Evolutionary conservation across 2,329 filamentous ascomycete genomes (phyloP).

Genomic region (Beauveria brongniartii): DNA sequence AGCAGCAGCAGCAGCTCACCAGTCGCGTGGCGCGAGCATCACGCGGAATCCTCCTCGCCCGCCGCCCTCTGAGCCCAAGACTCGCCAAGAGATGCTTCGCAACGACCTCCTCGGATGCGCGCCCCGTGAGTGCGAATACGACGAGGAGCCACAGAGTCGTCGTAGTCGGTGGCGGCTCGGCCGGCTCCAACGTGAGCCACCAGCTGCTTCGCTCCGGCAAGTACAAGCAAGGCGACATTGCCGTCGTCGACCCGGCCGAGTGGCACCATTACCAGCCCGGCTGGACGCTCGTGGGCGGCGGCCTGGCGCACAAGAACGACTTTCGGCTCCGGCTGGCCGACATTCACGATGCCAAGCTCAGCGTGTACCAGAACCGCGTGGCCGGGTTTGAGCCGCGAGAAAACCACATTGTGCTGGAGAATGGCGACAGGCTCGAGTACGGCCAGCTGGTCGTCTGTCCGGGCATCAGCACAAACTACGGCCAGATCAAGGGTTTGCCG

Average conservation of each 20-base stretch:
- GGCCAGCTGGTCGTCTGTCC: constrained; percentile 58
- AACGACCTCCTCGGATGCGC: neutral
- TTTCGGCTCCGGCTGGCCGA: constrained; percentile 41
- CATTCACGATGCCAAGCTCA: constrained; percentile 50
- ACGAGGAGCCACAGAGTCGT: constrained; percentile 49
- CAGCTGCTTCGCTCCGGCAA: constrained; percentile 54
- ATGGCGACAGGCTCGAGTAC: constrained; percentile 49
- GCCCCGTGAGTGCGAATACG: neutral
- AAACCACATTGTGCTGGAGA: constrained; percentile 46
- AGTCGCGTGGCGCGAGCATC: neutral
- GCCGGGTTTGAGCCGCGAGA: constrained; percentile 48
- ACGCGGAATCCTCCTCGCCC: neutral
- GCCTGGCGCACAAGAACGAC: constrained; percentile 54
- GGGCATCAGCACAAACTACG: constrained; percentile 44
- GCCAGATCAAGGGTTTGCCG: constrained; percentile 43
- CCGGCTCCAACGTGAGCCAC: constrained; percentile 57
- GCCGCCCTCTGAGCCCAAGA: neutral
- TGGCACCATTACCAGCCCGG: constrained; percentile 63
- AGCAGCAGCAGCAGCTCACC: neutral
- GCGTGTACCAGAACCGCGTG: constrained; percentile 44
- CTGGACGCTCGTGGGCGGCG: constrained; percentile 61
- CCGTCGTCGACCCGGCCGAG: constrained; percentile 52
- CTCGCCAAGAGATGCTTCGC: neutral
- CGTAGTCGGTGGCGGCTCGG: constrained; percentile 58
- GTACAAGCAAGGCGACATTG: constrained; percentile 52